Evolutionary conservation across 768 basidiomycete species (phyloP).

Genomic region (Termitomyces sp.): DNA sequence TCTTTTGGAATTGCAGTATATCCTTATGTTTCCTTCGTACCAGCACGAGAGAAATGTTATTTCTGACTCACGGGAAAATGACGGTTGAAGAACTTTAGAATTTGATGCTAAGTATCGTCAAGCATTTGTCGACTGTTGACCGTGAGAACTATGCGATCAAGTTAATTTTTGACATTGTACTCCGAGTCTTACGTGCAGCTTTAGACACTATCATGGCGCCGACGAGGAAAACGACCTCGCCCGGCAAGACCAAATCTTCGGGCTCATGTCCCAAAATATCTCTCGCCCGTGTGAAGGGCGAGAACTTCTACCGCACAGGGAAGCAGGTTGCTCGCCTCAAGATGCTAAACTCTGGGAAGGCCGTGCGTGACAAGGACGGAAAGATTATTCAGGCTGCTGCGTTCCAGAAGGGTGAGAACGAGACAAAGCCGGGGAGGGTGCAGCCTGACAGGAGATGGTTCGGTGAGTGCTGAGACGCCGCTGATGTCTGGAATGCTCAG

Average conservation of each 20-base stretch:
- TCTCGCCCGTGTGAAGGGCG: slow-evolving; percentile 77
- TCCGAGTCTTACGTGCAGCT: neutral
- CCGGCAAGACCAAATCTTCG: slow-evolving; percentile 37
- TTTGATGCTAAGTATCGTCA: neutral
- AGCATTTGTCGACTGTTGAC: neutral
- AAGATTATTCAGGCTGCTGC: slow-evolving; percentile 91
- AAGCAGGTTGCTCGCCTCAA: slow-evolving; percentile 81
- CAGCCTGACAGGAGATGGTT: slow-evolving; percentile 98
- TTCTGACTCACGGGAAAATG: neutral
- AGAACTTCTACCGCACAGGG: slow-evolving; percentile 98
- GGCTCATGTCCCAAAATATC: slow-evolving; percentile 44
- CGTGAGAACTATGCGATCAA: slow-evolving; percentile 14
- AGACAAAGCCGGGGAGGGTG: slow-evolving; percentile 84
- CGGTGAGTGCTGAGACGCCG: slow-evolving; percentile 46
- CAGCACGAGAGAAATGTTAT: neutral
- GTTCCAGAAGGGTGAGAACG: slow-evolving; percentile 93
- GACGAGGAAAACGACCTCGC: slow-evolving; percentile 27
- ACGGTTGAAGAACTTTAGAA: neutral
- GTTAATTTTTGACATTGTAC: slow-evolving; percentile 11
- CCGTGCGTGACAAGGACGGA: slow-evolving; percentile 85
- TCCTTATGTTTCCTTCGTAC: neutral
- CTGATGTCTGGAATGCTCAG: slow-evolving; percentile 3
- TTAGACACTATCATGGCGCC: slow-evolving; percentile 29
- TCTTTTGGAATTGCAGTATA: neutral
- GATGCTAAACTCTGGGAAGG: slow-evolving; percentile 90